These are phyloP conservation scores for Arthrobotrys conoides DNA, from an alignment of 2,329 filamentous ascomycete genomes.

Conservation along the genomic window DNA sequence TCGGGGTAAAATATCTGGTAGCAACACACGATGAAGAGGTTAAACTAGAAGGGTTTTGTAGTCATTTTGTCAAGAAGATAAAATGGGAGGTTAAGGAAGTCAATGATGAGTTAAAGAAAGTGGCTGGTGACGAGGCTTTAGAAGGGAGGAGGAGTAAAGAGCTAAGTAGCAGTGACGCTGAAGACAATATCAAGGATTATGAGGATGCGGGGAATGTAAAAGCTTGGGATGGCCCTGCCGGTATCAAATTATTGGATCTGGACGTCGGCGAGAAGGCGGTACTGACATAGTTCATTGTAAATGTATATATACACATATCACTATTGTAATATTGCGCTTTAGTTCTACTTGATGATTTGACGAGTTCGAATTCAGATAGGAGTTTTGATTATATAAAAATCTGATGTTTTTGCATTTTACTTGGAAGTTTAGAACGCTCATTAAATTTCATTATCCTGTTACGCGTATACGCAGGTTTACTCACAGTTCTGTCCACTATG, in stretches of 20 bases:
- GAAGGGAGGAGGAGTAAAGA: conserved; percentile 22
- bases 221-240: conserved; percentile 46
- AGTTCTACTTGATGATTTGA: neutral
- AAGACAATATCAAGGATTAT: neutral
- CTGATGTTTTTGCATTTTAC: too few species aligned
- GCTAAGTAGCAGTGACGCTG: neutral
- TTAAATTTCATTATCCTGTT: too few species aligned
- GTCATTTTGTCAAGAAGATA: conserved; percentile 53
- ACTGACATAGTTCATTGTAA: conserved; percentile 17
- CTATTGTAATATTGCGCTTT: neutral
- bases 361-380: neutral
- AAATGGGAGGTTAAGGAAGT: conserved; percentile 41
- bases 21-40: conserved; percentile 58
- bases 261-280: conserved; percentile 34
- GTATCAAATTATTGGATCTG: conserved; percentile 50
- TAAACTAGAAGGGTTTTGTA: conserved; percentile 56
- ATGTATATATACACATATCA: neutral
- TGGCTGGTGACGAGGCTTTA: conserved; percentile 15
- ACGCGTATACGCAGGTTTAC: too few species aligned
- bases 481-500: too few species aligned
- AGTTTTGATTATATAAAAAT: neutral
- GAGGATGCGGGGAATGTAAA: conserved; percentile 8
- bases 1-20: conserved; percentile 51
- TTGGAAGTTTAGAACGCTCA: neutral
- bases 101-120: conserved; percentile 36